Conservation (phyloP, 257 asterid species). For the Nicotiana knightiana region DNA sequence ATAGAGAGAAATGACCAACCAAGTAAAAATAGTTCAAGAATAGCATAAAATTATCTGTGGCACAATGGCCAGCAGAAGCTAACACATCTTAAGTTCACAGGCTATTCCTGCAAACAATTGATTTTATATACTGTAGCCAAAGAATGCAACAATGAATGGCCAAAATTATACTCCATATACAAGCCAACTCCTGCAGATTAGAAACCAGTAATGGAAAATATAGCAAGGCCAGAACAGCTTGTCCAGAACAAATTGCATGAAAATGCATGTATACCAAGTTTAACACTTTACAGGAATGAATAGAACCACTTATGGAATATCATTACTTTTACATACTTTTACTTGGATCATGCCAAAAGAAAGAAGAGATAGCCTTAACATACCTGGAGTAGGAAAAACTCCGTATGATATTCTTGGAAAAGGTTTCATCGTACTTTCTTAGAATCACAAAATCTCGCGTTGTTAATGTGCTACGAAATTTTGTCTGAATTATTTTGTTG, state of each 20-base stretch:
- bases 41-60: neutral
- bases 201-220: neutral
- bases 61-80: neutral
- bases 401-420: too few relatives aligned
- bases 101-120: neutral
- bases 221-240: neutral
- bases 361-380: too few relatives aligned
- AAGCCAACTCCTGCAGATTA: slow-evolving; percentile 6
- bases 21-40: neutral
- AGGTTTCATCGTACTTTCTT: too few relatives aligned
- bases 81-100: neutral
- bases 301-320: too few relatives aligned
- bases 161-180: neutral
- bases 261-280: neutral
- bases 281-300: slow-evolving; percentile 27
- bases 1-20: neutral
- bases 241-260: slow-evolving; percentile 3
- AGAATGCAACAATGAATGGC: neutral
- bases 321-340: too few relatives aligned
- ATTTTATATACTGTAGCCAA: neutral
- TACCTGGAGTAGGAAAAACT: too few relatives aligned
- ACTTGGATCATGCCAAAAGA: too few relatives aligned
- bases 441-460: too few relatives aligned
- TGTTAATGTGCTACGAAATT: too few relatives aligned
- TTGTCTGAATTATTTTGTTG: too few relatives aligned